A percentile compares a stretch with the other conserved stretches of the same genome.
Evolutionary conservation across 140 eudicot genomes (phyloP).

Genomic region (Bidens hawaiensis): DNA sequence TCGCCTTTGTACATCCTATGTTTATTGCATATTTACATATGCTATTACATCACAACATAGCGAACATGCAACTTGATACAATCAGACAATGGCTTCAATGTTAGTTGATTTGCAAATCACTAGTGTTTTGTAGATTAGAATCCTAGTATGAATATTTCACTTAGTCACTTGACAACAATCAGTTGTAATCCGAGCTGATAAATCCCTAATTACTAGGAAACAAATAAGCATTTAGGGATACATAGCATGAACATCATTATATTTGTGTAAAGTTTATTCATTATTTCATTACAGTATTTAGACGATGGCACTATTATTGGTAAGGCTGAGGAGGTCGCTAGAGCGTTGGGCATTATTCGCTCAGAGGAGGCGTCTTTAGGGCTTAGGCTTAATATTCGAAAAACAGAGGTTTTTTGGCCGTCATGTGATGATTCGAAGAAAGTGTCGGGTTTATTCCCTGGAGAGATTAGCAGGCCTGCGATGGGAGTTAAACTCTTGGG

Average conservation of each 20-base stretch:
- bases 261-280: not conserved
- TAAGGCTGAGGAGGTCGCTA: too few relatives aligned
- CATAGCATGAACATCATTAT: not conserved
- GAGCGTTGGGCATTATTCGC: too few relatives aligned
- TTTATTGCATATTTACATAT: not conserved
- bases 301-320: too few relatives aligned
- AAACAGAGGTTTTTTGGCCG: too few relatives aligned
- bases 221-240: not conserved
- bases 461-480: too few relatives aligned
- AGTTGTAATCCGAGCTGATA: not conserved
- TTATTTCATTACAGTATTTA: too few relatives aligned
- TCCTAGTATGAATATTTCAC: not conserved
- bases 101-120: not conserved
- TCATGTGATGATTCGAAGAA: too few relatives aligned
- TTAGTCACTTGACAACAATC: not conserved
- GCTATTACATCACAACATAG: not conserved
- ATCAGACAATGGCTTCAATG: not conserved
- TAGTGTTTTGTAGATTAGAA: not conserved
- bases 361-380: too few relatives aligned
- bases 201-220: not conserved
- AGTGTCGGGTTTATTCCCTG: too few relatives aligned
- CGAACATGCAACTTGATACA: conserved; percentile 1
- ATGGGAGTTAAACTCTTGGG: too few relatives aligned
- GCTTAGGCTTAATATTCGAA: too few relatives aligned
- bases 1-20: not conserved